These are phyloP conservation scores for Russula emetica DNA, from an alignment of 768 basidiomycete genomes.

Conservation along the genomic window DNA sequence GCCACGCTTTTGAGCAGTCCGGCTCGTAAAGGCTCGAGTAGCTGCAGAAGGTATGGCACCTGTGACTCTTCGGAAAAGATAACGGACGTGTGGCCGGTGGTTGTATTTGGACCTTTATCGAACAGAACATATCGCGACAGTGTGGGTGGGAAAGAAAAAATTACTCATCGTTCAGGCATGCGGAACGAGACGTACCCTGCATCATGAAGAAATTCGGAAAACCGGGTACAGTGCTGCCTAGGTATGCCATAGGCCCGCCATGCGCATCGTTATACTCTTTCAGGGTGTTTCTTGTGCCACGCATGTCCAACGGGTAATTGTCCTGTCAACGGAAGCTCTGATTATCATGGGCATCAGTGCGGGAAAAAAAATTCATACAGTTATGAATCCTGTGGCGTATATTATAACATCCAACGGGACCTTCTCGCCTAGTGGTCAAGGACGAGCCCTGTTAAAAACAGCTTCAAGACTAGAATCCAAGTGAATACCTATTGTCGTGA, in stretches of 20 bases:
- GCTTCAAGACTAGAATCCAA: background rate
- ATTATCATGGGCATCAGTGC: background rate
- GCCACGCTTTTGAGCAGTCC: slow-evolving; percentile 16
- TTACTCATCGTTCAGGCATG: background rate
- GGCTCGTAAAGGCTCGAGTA: slow-evolving; percentile 14
- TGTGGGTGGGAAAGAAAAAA: background rate
- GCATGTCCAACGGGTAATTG: slow-evolving; percentile 15
- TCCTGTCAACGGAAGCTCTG: background rate
- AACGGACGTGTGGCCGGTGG: slow-evolving; percentile 52
- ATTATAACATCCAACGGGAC: slow-evolving; percentile 52
- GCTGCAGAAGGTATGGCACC: slow-evolving; percentile 5
- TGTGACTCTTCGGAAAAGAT: slow-evolving; percentile 42
- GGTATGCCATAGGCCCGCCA: slow-evolving; percentile 51
- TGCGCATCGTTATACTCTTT: slow-evolving; percentile 45
- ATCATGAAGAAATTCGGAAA: slow-evolving; percentile 27
- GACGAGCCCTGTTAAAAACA: background rate
- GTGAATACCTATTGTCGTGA: slow-evolving; percentile 37
- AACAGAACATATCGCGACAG: background rate
- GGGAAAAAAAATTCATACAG: slow-evolving; percentile 35
- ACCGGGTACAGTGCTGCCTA: slow-evolving; percentile 35
- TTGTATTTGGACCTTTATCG: slow-evolving; percentile 44
- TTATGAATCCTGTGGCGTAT: slow-evolving; percentile 51
- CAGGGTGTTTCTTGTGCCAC: slow-evolving; percentile 35
- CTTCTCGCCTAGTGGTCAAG: slow-evolving; percentile 38
- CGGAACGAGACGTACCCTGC: slow-evolving; percentile 2